These are phyloP conservation scores for Astrothelium subdiscretum DNA, from an alignment of 495 filamentous ascomycete genomes.

Conservation along the genomic window DNA sequence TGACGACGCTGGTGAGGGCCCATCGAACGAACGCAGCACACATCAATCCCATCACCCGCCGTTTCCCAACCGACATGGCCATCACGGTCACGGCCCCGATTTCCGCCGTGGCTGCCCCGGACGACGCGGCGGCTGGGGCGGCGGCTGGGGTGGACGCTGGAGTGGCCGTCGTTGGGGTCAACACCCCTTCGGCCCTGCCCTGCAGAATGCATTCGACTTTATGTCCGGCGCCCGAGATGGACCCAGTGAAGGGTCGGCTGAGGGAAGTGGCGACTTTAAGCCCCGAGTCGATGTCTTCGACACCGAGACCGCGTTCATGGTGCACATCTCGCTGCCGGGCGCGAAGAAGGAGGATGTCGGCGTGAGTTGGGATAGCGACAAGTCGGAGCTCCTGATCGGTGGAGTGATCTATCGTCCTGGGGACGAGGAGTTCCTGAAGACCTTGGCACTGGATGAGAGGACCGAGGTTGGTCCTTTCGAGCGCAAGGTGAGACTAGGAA, in stretches of 20 bases:
- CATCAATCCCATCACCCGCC: slow-evolving; percentile 4
- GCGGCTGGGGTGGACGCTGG: slow-evolving; percentile 31
- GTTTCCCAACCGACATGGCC: slow-evolving; percentile 7
- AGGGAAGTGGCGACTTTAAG: slow-evolving; percentile 38
- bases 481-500: slow-evolving; percentile 50
- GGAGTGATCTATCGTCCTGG: slow-evolving; percentile 62
- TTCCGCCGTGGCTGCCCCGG: slow-evolving; percentile 11
- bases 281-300: slow-evolving; percentile 66
- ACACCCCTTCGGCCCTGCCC: slow-evolving; percentile 3
- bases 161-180: slow-evolving; percentile 12
- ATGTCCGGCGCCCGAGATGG: too few species aligned
- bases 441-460: slow-evolving; percentile 52
- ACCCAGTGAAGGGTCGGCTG: slow-evolving; percentile 9
- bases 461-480: slow-evolving; percentile 60
- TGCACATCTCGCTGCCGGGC: slow-evolving; percentile 66
- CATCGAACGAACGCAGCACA: slow-evolving; percentile 10
- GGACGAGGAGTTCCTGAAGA: slow-evolving; percentile 58
- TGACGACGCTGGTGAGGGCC: slow-evolving; percentile 8
- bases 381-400: slow-evolving; percentile 49
- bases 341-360: slow-evolving; percentile 67
- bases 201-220: background rate
- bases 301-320: slow-evolving; percentile 46
- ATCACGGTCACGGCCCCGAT: slow-evolving; percentile 11
- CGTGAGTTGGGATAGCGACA: slow-evolving; percentile 61
- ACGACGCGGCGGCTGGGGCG: slow-evolving; percentile 20